Evolutionary conservation across 805 yeast species (phyloP).

Genomic region (Kazachstania kunashirensis): DNA sequence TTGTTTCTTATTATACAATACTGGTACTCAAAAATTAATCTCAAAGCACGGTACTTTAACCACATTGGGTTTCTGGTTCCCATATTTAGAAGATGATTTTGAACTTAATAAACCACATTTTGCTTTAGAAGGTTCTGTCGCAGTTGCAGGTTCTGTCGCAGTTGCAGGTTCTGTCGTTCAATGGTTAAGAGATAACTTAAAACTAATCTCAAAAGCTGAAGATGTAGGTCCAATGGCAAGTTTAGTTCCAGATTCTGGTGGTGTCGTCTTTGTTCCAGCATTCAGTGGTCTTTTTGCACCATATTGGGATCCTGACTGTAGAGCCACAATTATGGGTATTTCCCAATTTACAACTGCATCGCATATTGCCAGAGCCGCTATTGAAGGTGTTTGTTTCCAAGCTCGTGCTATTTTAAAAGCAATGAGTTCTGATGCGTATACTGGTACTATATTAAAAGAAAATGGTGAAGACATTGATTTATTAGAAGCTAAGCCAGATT

Average conservation of each 20-base stretch:
- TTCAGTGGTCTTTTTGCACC: constrained; percentile 93
- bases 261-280: constrained; percentile 92
- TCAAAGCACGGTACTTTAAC: constrained; percentile 78
- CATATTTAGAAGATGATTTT: constrained; percentile 36
- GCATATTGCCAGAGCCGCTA: constrained; percentile 88
- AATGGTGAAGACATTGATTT: constrained; percentile 7
- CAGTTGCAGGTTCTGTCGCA: constrained; percentile 94
- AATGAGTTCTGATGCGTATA: constrained; percentile 77
- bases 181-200: constrained; percentile 88
- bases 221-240: constrained; percentile 88
- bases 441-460: constrained; percentile 4
- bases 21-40: constrained; percentile 63
- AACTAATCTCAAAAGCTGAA: constrained; percentile 67
- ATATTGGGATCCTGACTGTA: constrained; percentile 86
- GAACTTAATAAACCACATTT: constrained; percentile 51
- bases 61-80: constrained; percentile 87
- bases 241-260: constrained; percentile 72
- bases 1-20: constrained; percentile 79
- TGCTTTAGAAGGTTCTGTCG: constrained; percentile 91
- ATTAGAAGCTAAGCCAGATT: constrained; percentile 5
- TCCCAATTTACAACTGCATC: constrained; percentile 87
- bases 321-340: constrained; percentile 89
- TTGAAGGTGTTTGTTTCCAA: constrained; percentile 92
- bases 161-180: constrained; percentile 92
- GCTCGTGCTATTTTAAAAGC: constrained; percentile 83